A percentile compares a stretch with the other conserved stretches of the same genome.
phyloP scores from a whole-genome alignment of 441 rosid genomes.

The Brassica balearica region DNA sequence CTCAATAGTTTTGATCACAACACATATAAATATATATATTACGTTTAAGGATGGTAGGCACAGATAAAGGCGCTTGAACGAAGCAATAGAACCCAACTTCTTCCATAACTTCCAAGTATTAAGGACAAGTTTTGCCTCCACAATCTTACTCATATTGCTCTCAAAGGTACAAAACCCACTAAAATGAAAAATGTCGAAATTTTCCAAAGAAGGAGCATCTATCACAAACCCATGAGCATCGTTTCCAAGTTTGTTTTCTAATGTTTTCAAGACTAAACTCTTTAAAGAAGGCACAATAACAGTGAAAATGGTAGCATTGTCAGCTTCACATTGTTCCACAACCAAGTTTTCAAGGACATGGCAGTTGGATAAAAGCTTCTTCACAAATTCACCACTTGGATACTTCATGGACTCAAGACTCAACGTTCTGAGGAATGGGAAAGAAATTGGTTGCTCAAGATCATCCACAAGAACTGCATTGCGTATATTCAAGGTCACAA shows the following conservation, averaged over 20 bases:
- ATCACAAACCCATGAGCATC: background rate
- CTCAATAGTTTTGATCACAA: background rate
- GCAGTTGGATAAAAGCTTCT: constrained; percentile 12
- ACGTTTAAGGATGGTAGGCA: constrained; percentile 9
- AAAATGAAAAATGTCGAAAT: background rate
- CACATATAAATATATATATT: background rate
- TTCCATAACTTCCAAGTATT: background rate
- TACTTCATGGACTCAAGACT: constrained; percentile 3
- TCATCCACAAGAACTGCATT: constrained; percentile 8
- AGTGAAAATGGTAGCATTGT: constrained; percentile 7
- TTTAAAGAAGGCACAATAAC: constrained; percentile 20
- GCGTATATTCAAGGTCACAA: constrained; percentile 7
- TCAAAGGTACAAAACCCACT: background rate
- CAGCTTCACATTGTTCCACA: background rate
- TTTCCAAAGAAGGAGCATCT: constrained; percentile 25
- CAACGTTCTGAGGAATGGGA: background rate
- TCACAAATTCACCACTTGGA: constrained; percentile 21
- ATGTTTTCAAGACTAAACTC: background rate
- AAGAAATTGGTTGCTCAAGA: background rate
- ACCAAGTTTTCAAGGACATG: constrained; percentile 25
- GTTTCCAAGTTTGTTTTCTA: rapidly evolving
- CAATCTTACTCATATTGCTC: constrained; percentile 3
- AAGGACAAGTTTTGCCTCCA: background rate
- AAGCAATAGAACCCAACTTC: constrained; percentile 9
- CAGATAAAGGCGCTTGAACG: constrained; percentile 6